Evolutionary conservation across 257 asterid species (phyloP), one percentile per base, ranked within the genome.

Genomic region (Solanum pinnatisectum): DNA sequence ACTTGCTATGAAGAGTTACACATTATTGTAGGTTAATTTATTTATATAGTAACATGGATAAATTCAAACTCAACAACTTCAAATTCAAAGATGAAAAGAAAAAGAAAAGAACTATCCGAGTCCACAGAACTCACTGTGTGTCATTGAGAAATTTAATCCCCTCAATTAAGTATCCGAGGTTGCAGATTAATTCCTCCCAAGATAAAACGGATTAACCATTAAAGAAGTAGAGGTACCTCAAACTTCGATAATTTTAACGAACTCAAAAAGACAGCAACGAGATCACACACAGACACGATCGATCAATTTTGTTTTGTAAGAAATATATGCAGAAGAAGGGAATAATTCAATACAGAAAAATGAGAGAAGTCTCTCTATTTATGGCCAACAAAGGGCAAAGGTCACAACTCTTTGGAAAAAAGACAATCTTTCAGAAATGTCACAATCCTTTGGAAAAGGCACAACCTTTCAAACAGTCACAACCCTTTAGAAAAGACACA

Each of bases 51-150:
- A 16, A 52, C 63, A 16, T 52, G 63, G 63, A 52, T 52, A 18
- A 52, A 20, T 52, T 52, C n/a, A 18, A 35, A 35, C 22, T 70
- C 14, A 32, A 15, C 10, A 79, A 46, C 84, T 30, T 27, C 84
- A 79, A 44, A 27, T 25, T 30, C 25, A 22, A 25, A 52, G 63
- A 52, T 16, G 63, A 52, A 52, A 52, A 9, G 44, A 40, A 40
- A 40, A 40, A 40, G 44, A 40, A 40, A 40, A 52, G 23, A 18
- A 52, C 63, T 52, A 52, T 52, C n/a, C 10, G 23, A 52, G 1
- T 52, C 0, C 0, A 52, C 4, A 52, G n/a, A 52, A 16, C 0
- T 0, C 4, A 52, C 4, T 16, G 0, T 18, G 63, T 52, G 10
- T 52, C 2, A 4, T 52, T 52, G 0, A 52, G n/a, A 52, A 18